Conservation (phyloP, 1,139 yeast genomes). For the Suhomyces bolitotheri region DNA sequence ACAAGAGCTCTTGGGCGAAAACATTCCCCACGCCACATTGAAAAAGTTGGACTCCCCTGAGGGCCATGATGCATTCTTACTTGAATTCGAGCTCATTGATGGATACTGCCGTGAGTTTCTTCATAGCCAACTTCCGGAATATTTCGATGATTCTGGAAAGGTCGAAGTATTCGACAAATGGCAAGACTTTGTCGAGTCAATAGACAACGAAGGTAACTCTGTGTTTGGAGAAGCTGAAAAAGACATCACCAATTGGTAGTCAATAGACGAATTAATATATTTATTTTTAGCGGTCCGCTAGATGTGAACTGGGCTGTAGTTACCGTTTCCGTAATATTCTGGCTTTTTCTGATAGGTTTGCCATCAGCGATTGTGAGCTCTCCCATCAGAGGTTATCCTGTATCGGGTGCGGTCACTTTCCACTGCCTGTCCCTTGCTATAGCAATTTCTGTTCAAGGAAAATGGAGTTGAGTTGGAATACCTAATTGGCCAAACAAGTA, state of each 20-base stretch:
- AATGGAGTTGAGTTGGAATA: too few relatives aligned
- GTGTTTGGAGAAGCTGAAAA: conserved; percentile 95
- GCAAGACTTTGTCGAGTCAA: conserved; percentile 38
- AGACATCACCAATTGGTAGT: conserved; percentile 81
- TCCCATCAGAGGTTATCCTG: too few relatives aligned
- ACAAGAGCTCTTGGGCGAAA: conserved; percentile 77
- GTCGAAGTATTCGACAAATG: conserved; percentile 58
- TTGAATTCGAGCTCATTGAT: conserved; percentile 85
- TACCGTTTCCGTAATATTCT: too few relatives aligned
- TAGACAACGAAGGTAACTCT: conserved; percentile 58
- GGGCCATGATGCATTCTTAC: conserved; percentile 94
- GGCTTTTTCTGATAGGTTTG: too few relatives aligned
- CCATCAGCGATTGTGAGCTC: too few relatives aligned
- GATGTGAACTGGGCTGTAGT: neutral
- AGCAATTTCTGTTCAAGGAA: too few relatives aligned
- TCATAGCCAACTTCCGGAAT: conserved; percentile 53
- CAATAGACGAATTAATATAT: neutral
- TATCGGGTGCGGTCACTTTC: too few relatives aligned
- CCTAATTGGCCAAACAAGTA: too few relatives aligned
- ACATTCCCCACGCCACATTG: conserved; percentile 68
- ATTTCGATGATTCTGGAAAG: conserved; percentile 47
- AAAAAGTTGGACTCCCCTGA: conserved; percentile 87
- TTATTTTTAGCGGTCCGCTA: neutral
- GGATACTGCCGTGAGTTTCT: conserved; percentile 67
- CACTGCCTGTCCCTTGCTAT: too few relatives aligned